Percentiles rank a stretch among this genome's conserved stretches.
Conservation (phyloP, 345 rosid species). For the Acer yangbiense region DNA sequence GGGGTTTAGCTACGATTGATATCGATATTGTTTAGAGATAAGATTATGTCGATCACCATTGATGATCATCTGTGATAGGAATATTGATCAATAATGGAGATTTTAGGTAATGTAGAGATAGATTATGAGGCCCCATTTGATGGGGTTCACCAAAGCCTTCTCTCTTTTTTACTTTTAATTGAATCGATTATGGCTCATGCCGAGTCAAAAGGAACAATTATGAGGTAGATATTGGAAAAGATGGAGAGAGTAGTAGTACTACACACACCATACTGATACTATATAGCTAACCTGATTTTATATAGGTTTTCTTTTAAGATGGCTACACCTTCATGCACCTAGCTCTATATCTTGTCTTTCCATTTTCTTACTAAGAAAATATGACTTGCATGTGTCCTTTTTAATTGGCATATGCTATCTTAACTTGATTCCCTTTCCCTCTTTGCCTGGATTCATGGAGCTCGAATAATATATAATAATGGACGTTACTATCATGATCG, state of each 20-base stretch:
- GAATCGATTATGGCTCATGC: conserved; percentile 6
- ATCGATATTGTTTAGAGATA: not conserved
- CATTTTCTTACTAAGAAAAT: not conserved
- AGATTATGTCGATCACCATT: not conserved
- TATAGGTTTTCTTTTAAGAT: not conserved
- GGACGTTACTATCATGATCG: too few species aligned
- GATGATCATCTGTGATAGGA: not conserved
- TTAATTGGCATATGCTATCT: not conserved
- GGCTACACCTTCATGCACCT: not conserved
- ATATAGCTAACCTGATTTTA: not conserved
- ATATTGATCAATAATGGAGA: not conserved
- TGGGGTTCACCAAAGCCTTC: not conserved
- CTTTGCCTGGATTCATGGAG: not conserved
- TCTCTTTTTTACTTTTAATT: not conserved
- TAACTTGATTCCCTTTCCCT: not conserved
- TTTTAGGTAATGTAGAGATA: not conserved
- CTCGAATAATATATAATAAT: too few species aligned
- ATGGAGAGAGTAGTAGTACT: not conserved
- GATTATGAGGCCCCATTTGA: conserved; percentile 2
- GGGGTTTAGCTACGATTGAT: not conserved
- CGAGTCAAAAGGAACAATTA: conserved; percentile 32
- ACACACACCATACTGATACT: not conserved
- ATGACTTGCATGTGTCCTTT: not conserved
- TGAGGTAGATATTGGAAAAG: conserved; percentile 24
- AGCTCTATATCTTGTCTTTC: not conserved